Evolutionary conservation across 108 stramenopile species (phyloP).

Genomic region (Schizochytrium sp.): DNA sequence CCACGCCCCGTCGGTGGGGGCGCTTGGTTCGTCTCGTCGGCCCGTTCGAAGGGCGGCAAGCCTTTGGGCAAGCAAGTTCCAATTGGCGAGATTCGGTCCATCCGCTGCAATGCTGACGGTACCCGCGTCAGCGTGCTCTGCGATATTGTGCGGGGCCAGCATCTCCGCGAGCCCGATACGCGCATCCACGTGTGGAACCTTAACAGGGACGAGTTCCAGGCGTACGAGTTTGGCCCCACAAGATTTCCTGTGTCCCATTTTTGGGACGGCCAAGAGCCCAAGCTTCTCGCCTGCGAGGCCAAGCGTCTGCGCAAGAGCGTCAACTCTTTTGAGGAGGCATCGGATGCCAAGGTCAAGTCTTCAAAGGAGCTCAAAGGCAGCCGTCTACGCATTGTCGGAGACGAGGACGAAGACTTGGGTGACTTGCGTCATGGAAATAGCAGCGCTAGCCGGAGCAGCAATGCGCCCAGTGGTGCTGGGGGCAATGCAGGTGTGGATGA

Average conservation of each 20-base stretch:
- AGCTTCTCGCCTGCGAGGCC: constrained; percentile 33
- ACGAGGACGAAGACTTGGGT: not conserved
- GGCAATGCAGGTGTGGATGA: not conserved
- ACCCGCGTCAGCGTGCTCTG: constrained; percentile 46
- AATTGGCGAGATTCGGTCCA: constrained; percentile 36
- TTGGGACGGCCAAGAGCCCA: constrained; percentile 49
- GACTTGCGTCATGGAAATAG: not conserved
- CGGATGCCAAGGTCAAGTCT: not conserved
- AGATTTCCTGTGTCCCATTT: constrained; percentile 35
- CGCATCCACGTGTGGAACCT: constrained; percentile 48
- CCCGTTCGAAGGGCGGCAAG: not conserved
- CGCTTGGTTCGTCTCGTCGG: constrained; percentile 21
- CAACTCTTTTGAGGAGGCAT: constrained; percentile 19
- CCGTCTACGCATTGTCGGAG: not conserved
- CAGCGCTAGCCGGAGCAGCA: too few relatives aligned
- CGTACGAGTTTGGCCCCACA: constrained; percentile 30
- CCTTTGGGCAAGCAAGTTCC: not conserved
- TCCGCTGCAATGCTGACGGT: constrained; percentile 49
- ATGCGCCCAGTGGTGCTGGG: not conserved
- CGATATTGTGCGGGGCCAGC: constrained; percentile 25
- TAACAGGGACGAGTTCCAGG: constrained; percentile 28
- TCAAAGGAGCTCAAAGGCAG: not conserved
- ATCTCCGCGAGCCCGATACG: constrained; percentile 41
- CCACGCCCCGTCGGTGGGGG: constrained; percentile 28
- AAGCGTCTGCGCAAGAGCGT: not conserved